phyloP scores from a whole-genome alignment of 345 rosid species.

The Eucalyptus microcorys region DNA sequence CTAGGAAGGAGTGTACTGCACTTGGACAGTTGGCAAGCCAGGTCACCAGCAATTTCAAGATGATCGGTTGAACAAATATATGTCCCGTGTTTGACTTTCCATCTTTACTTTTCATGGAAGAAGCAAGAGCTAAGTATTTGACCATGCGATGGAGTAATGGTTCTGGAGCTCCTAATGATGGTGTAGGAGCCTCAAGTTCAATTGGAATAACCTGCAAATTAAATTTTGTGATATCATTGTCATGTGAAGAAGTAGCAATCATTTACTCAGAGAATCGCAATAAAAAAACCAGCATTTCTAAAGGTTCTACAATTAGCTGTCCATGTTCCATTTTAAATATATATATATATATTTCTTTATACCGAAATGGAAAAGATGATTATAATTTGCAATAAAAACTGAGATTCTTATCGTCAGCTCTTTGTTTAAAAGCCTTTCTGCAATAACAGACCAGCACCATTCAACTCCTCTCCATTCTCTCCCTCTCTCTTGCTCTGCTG shows the following conservation, averaged over 20 bases:
- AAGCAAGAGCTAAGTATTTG: constrained; percentile 79
- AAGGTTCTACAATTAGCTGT: background rate
- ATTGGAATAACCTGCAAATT: constrained; percentile 55
- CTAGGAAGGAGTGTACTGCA: constrained; percentile 84
- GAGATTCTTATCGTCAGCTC: background rate
- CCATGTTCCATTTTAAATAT: background rate
- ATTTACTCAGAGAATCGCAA: background rate
- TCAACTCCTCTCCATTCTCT: background rate
- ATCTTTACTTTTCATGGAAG: constrained; percentile 67
- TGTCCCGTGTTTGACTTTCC: constrained; percentile 38
- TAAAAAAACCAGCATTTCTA: background rate
- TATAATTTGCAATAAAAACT: background rate
- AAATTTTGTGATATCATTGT: background rate
- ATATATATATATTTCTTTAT: background rate
- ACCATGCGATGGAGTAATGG: constrained; percentile 82
- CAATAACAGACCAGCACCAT: background rate
- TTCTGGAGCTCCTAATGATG: constrained; percentile 80
- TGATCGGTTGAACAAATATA: constrained; percentile 55
- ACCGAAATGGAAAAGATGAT: background rate
- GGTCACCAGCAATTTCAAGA: constrained; percentile 78
- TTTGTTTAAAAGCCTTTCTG: background rate
- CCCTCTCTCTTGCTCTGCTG: background rate
- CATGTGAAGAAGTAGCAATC: background rate
- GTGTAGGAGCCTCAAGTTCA: constrained; percentile 63
- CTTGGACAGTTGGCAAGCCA: constrained; percentile 80